phyloP scores from a whole-genome alignment of 1,139 yeast species.

The Saccharomyces uvarum region DNA sequence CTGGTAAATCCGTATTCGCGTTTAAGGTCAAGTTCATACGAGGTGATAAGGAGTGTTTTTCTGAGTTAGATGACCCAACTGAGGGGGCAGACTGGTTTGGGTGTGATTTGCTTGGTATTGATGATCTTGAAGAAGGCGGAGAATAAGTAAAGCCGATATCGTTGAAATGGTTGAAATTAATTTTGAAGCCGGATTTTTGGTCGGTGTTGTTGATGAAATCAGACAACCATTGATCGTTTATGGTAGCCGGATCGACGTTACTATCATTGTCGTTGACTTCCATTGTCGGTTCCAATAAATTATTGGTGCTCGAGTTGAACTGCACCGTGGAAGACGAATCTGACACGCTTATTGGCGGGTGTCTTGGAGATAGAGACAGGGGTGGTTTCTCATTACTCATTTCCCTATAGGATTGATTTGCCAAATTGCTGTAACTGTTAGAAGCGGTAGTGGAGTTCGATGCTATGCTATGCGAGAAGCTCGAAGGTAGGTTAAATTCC shows the following conservation, averaged over 20 bases:
- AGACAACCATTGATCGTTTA: slow-evolving; percentile 53
- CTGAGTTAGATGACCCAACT: slow-evolving; percentile 2
- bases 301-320: not conserved
- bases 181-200: slow-evolving; percentile 41
- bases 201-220: slow-evolving; percentile 57
- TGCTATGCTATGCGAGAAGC: not conserved
- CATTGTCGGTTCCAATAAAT: not conserved
- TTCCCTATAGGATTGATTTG: not conserved
- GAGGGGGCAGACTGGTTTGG: not conserved
- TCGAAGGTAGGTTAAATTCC: not conserved
- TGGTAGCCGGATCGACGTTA: not conserved
- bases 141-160: slow-evolving; percentile 42
- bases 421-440: not conserved
- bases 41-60: not conserved
- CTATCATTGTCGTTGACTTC: not conserved
- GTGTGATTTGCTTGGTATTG: not conserved
- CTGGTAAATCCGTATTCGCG: not conserved
- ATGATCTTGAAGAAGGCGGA: slow-evolving; percentile 7
- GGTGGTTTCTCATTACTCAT: not conserved
- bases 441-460: not conserved
- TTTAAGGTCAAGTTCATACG: not conserved
- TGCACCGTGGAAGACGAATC: not conserved
- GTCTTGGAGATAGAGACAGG: not conserved
- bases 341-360: not conserved
- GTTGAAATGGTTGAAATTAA: slow-evolving; percentile 36